A percentile compares a stretch with the other conserved stretches of the same genome.
phyloP scores from a whole-genome alignment of 768 basidiomycete species.

The Ephemerocybe angulata region DNA sequence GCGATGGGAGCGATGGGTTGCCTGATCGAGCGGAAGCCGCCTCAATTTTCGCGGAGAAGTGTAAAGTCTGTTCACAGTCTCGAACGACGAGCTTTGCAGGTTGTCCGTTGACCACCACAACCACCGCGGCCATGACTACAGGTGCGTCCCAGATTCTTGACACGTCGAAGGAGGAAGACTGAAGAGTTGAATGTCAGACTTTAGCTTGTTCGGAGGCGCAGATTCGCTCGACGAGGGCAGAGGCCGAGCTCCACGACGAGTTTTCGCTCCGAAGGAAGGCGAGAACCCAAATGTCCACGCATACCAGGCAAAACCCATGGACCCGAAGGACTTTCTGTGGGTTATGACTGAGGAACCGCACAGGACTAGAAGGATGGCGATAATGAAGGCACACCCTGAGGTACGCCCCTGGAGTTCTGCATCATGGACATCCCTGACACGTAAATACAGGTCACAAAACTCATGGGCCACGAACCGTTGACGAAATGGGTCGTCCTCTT shows the following conservation, averaged over 20 bases:
- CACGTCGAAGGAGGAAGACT: too few species aligned
- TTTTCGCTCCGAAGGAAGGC: constrained; percentile 40
- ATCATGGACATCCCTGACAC: neutral
- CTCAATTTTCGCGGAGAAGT: too few species aligned
- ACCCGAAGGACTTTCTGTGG: constrained; percentile 91
- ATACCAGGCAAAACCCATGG: constrained; percentile 56
- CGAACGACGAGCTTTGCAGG: too few species aligned
- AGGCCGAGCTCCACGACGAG: constrained; percentile 48
- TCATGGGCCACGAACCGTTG: constrained; percentile 92
- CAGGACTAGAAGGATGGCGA: constrained; percentile 77
- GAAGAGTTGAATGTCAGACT: too few species aligned
- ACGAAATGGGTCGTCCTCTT: constrained; percentile 87
- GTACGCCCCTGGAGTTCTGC: constrained; percentile 31
- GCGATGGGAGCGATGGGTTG: too few species aligned
- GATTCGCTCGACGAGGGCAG: constrained; percentile 64
- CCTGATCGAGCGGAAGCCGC: too few species aligned
- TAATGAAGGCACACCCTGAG: constrained; percentile 93
- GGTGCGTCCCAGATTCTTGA: too few species aligned
- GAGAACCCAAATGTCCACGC: constrained; percentile 36
- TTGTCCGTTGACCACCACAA: too few species aligned
- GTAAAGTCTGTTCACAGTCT: too few species aligned
- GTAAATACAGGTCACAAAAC: constrained; percentile 70
- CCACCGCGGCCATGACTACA: too few species aligned
- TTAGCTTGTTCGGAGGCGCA: constrained; percentile 79
- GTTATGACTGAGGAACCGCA: constrained; percentile 98